These are phyloP conservation scores for Phanerochaete carnosa DNA, from an alignment of 768 basidiomycete species.

Conservation along the genomic window DNA sequence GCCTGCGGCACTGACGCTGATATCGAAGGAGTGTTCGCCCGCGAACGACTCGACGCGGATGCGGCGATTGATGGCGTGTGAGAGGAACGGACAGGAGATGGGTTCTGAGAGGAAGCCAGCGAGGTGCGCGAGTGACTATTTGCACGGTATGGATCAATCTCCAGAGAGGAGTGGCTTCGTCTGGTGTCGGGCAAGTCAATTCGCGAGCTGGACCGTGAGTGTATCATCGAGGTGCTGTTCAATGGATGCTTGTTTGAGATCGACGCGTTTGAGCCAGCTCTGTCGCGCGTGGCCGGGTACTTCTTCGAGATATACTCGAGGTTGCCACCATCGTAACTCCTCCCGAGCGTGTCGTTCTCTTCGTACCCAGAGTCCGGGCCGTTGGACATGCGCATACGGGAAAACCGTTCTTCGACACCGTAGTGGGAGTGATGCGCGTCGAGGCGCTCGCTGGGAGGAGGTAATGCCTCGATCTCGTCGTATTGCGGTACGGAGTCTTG, in stretches of 20 bases:
- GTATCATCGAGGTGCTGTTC: constrained; percentile 8
- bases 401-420: constrained; percentile 44
- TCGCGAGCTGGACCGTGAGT: constrained; percentile 20
- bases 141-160: constrained; percentile 22
- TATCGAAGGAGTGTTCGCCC: constrained; percentile 69
- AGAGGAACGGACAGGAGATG: constrained; percentile 32
- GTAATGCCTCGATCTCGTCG: constrained; percentile 56
- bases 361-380: constrained; percentile 43
- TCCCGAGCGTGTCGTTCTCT: constrained; percentile 18
- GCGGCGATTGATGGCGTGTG: constrained; percentile 48
- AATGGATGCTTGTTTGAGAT: constrained; percentile 8
- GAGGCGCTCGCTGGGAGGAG: constrained; percentile 17
- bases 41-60: constrained; percentile 44
- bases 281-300: constrained; percentile 9
- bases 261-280: constrained; percentile 15
- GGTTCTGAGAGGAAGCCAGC: constrained; percentile 21
- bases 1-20: constrained; percentile 76
- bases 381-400: constrained; percentile 44
- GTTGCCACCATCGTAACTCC: constrained; percentile 13
- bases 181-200: background rate
- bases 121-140: constrained; percentile 25
- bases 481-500: constrained; percentile 59
- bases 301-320: constrained; percentile 14
- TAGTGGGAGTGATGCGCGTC: constrained; percentile 31
- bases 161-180: constrained; percentile 20